Evolutionary conservation across 73 alveolate species (phyloP).

Genomic region (Stentor roeselii): DNA sequence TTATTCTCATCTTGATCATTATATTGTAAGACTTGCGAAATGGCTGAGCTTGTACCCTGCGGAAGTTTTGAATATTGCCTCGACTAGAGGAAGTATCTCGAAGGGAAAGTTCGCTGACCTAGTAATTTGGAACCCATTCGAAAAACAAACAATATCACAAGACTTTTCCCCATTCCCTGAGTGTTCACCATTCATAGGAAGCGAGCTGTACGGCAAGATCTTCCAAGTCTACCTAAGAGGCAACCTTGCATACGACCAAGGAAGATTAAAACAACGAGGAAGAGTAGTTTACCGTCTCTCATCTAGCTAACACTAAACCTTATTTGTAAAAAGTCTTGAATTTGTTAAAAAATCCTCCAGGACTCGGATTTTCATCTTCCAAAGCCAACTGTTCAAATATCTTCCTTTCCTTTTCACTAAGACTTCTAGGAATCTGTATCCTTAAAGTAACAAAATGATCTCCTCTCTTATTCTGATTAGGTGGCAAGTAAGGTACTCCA

Average conservation of each 20-base stretch:
- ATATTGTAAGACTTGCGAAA: not conserved
- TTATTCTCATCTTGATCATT: not conserved
- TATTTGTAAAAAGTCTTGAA: not conserved
- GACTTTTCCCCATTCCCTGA: too few relatives aligned
- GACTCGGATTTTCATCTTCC: not conserved
- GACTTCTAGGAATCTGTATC: constrained; percentile 45
- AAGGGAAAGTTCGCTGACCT: not conserved
- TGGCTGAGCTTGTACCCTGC: not conserved
- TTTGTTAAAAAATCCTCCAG: not conserved
- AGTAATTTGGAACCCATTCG: not conserved
- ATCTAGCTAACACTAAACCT: not conserved
- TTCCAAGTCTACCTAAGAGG: too few relatives aligned
- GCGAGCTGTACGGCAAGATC: too few relatives aligned
- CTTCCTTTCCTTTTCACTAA: not conserved
- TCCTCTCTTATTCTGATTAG: constrained; percentile 46
- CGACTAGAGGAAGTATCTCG: not conserved
- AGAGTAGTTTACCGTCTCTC: too few relatives aligned
- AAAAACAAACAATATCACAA: too few relatives aligned
- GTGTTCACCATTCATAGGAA: too few relatives aligned
- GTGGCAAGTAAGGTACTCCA: constrained; percentile 56
- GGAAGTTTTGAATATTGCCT: not conserved
- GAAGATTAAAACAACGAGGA: too few relatives aligned
- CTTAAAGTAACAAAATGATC: constrained; percentile 45
- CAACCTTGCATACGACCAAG: too few relatives aligned
- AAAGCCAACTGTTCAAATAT: not conserved